A percentile compares a stretch with the other conserved stretches of the same genome.
Evolutionary conservation across 257 asterid species (phyloP).

Genomic region (Nicotiana attenuata): DNA sequence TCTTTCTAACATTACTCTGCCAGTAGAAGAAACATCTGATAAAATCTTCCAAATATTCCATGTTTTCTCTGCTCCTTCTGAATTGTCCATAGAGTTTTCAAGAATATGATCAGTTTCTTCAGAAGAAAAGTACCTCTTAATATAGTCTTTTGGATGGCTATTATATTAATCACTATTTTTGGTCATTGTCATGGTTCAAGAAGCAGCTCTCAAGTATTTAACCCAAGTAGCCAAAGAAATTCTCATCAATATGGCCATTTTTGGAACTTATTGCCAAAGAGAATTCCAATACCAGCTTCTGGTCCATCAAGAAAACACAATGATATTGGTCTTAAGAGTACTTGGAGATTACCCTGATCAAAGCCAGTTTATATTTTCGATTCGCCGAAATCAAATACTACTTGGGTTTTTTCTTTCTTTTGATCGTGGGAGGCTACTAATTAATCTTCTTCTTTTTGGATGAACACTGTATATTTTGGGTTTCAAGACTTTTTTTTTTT

Average conservation of each 20-base stretch:
- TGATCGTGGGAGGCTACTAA: background rate
- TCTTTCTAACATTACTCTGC: conserved; percentile 7
- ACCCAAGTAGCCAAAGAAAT: conserved; percentile 21
- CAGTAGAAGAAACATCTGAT: conserved; percentile 5
- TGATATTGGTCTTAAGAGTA: conserved; percentile 50
- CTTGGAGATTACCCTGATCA: conserved; percentile 42
- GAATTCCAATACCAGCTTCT: conserved; percentile 55
- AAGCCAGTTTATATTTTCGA: background rate
- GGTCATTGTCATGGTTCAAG: conserved; percentile 37
- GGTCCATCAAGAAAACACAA: conserved; percentile 74
- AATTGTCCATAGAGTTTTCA: background rate
- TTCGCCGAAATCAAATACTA: background rate
- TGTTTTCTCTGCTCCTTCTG: conserved; percentile 13
- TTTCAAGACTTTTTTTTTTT: background rate
- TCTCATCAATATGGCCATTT: conserved; percentile 29
- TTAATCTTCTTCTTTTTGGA: background rate
- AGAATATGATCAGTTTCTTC: background rate
- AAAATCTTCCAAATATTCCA: background rate
- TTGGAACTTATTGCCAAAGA: conserved; percentile 52
- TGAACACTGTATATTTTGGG: conserved; percentile 7
- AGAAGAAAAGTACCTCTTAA: conserved; percentile 13
- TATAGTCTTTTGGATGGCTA: conserved; percentile 18
- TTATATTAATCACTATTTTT: conserved; percentile 19
- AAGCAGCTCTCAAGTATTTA: conserved; percentile 34
- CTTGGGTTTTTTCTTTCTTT: background rate